Percentiles rank a stretch among this genome's conserved stretches.
Conservation (phyloP, 441 rosid genomes). For the Adansonia madagascariensis region DNA sequence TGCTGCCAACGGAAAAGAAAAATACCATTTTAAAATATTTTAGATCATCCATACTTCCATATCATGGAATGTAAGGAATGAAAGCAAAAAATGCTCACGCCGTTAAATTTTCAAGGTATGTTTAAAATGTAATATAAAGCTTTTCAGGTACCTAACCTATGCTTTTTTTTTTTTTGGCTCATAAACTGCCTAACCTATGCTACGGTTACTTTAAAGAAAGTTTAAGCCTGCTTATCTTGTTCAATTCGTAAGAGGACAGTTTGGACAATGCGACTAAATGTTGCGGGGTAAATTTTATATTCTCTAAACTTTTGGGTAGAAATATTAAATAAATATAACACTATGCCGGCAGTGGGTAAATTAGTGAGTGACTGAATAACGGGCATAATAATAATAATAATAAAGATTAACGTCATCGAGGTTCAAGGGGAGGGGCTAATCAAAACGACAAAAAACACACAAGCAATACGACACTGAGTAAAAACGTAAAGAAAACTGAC, state of each 20-base stretch:
- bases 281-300: not conserved
- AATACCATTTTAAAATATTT: no score
- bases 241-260: not conserved
- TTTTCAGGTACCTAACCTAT: no score
- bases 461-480: not conserved
- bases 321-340: not conserved
- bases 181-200: no score
- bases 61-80: not conserved
- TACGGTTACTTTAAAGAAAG: no score
- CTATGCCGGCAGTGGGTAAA: not conserved
- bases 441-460: not conserved
- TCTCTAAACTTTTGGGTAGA: not conserved
- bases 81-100: not conserved
- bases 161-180: no score
- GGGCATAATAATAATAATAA: no score
- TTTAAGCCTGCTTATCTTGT: not conserved
- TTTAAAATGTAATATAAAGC: no score
- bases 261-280: not conserved
- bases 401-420: no score
- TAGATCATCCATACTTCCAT: no score
- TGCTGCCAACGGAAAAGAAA: slow-evolving; percentile 40
- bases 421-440: not conserved
- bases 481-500: not conserved
- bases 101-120: not conserved
- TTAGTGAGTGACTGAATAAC: not conserved